phyloP scores from a whole-genome alignment of 2,329 filamentous ascomycete species.

The Fusarium brachygibbosum region DNA sequence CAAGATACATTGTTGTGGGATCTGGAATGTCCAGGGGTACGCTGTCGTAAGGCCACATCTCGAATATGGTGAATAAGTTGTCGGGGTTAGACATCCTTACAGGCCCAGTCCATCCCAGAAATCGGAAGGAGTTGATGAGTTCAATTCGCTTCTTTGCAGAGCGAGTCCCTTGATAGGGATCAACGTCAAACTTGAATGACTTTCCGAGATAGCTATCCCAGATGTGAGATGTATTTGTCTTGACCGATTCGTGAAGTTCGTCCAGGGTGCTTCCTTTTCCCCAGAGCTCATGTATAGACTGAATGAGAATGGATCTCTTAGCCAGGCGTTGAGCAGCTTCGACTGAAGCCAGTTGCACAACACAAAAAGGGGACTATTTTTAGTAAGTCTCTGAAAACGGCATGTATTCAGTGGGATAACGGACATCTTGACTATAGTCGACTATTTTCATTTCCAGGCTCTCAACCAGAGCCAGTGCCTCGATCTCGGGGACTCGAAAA shows the following conservation, averaged over 20 bases:
- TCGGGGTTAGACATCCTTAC: conserved; percentile 83
- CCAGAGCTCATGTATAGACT: conserved; percentile 92
- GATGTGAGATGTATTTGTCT: conserved; percentile 67
- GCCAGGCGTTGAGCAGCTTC: conserved; percentile 76
- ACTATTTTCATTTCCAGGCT: conserved; percentile 77
- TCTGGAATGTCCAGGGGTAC: conserved; percentile 62
- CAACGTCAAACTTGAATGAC: conserved; percentile 87
- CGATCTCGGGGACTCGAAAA: conserved; percentile 88
- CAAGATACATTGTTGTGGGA: conserved; percentile 76
- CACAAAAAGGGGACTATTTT: conserved; percentile 84
- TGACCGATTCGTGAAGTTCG: conserved; percentile 76
- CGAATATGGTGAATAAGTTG: conserved; percentile 82
- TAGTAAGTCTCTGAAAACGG: conserved; percentile 42
- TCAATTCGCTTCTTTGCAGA: conserved; percentile 72
- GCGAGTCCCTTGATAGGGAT: conserved; percentile 84
- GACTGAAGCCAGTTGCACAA: conserved; percentile 76
- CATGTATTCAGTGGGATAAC: conserved; percentile 49
- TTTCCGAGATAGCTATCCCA: conserved; percentile 75
- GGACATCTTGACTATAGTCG: conserved; percentile 80
- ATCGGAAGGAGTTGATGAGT: conserved; percentile 86
- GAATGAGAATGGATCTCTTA: conserved; percentile 82
- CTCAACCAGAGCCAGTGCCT: conserved; percentile 80
- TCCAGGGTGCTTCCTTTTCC: conserved; percentile 76
- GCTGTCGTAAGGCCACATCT: conserved; percentile 77
- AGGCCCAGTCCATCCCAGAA: conserved; percentile 81